phyloP scores from a whole-genome alignment of 2,329 filamentous ascomycete genomes.

The Claviceps sp. region DNA sequence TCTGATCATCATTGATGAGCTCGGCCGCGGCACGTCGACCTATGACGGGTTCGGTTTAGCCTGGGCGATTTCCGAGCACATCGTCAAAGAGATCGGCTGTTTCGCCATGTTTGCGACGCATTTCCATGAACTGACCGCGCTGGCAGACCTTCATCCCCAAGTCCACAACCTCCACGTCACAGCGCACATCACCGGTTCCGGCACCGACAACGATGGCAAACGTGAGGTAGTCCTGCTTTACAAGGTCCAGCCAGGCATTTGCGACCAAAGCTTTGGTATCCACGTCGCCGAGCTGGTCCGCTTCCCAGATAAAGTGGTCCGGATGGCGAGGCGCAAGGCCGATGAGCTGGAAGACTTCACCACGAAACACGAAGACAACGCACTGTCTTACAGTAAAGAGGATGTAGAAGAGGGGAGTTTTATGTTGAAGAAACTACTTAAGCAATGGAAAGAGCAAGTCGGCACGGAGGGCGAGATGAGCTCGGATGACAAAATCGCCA shows the following conservation, averaged over 20 bases:
- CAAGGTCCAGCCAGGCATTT: slow-evolving; percentile 90
- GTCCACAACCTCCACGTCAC: slow-evolving; percentile 93
- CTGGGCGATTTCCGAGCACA: slow-evolving; percentile 97
- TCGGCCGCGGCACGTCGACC: slow-evolving; percentile 90
- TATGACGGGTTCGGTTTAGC: slow-evolving; percentile 98
- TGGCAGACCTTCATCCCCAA: slow-evolving; percentile 74
- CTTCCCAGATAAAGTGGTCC: slow-evolving; percentile 92
- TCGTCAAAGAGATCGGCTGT: slow-evolving; percentile 86
- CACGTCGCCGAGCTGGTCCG: slow-evolving; percentile 94
- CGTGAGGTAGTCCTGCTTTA: slow-evolving; percentile 90
- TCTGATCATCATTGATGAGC: slow-evolving; percentile 95
- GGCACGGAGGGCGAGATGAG: slow-evolving; percentile 43
- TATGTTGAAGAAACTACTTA: slow-evolving; percentile 69
- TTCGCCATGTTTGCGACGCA: slow-evolving; percentile 95
- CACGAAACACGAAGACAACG: slow-evolving; percentile 53
- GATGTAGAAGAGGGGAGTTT: slow-evolving; percentile 83
- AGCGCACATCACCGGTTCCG: slow-evolving; percentile 62
- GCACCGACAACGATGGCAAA: slow-evolving; percentile 32
- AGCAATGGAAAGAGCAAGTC: slow-evolving; percentile 74
- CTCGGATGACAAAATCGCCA: slow-evolving; percentile 62
- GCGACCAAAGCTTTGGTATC: slow-evolving; percentile 95
- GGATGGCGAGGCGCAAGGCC: slow-evolving; percentile 98
- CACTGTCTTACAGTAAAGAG: slow-evolving; percentile 56
- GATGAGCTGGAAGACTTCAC: slow-evolving; percentile 97
- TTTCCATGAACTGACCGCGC: slow-evolving; percentile 91